Conservation (phyloP, 1,139 yeast genomes). For the Diutina neorugosa region DNA sequence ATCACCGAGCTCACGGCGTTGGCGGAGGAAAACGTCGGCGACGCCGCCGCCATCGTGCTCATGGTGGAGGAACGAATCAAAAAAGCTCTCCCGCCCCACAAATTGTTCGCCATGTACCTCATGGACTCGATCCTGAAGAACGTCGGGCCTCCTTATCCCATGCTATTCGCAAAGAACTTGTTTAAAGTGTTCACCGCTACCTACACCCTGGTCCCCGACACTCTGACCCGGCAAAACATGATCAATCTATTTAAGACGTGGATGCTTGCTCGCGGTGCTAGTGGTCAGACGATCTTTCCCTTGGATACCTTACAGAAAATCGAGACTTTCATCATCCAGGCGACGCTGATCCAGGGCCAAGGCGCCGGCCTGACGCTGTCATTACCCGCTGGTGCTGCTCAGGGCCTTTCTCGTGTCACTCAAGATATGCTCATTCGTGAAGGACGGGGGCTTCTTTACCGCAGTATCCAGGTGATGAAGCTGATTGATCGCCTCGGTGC, state of each 20-base stretch:
- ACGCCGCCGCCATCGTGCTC: constrained; percentile 21
- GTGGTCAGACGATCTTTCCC: constrained; percentile 28
- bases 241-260: constrained; percentile 32
- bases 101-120: constrained; percentile 25
- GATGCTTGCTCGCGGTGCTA: constrained; percentile 17
- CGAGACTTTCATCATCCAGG: constrained; percentile 29
- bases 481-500: not conserved
- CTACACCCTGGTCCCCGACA: constrained; percentile 28
- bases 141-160: constrained; percentile 32
- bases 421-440: constrained; percentile 23
- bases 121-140: constrained; percentile 32
- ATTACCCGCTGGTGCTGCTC: constrained; percentile 5
- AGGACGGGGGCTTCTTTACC: constrained; percentile 8
- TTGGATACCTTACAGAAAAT: constrained; percentile 17
- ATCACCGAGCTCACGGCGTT: constrained; percentile 28
- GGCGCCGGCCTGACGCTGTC: constrained; percentile 6
- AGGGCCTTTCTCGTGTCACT: constrained; percentile 7
- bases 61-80: constrained; percentile 23
- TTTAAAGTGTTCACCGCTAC: constrained; percentile 26
- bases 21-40: constrained; percentile 22
- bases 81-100: constrained; percentile 28
- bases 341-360: constrained; percentile 15
- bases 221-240: constrained; percentile 23
- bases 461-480: constrained; percentile 1
- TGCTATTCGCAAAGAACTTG: constrained; percentile 22